Percentiles rank a stretch among this genome's conserved stretches.
Conservation (phyloP, 1,284 basidiomycete species). For the Kwoniella shivajii region DNA sequence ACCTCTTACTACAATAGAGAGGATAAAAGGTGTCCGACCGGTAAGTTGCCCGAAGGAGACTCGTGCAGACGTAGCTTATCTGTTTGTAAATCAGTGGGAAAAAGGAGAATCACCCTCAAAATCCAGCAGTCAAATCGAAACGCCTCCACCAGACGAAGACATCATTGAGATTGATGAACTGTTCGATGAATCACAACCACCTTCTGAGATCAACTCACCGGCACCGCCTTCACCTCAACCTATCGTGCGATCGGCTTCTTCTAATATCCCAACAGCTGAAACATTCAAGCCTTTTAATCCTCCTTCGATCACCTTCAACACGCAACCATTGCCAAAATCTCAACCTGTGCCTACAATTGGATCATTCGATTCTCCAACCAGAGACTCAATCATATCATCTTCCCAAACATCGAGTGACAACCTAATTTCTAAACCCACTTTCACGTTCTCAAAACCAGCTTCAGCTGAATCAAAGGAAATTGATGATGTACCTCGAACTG, state of each 20-base stretch:
- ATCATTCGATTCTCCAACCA: constrained; percentile 18
- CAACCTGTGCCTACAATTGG: not conserved
- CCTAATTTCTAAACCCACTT: not conserved
- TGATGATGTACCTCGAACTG: not conserved
- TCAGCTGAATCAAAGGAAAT: no score
- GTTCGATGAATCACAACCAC: constrained; percentile 14
- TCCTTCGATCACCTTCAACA: constrained; percentile 9
- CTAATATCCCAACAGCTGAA: constrained; percentile 22
- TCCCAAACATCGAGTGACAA: constrained; percentile 6
- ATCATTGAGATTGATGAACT: constrained; percentile 16
- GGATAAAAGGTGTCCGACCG: constrained; percentile 24
- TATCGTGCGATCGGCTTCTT: constrained; percentile 2
- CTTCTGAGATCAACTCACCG: not conserved
- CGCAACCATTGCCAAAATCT: constrained; percentile 6
- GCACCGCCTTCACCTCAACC: constrained; percentile 1
- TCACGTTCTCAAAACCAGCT: not conserved
- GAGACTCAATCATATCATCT: constrained; percentile 11
- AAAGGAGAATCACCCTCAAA: constrained; percentile 6
- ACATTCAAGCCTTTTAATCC: constrained; percentile 28
- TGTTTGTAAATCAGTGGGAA: constrained; percentile 6
- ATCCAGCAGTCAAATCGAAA: not conserved
- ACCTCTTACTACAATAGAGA: constrained; percentile 25
- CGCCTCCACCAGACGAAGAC: constrained; percentile 8
- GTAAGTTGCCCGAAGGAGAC: constrained; percentile 6
- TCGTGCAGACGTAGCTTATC: not conserved